Conservation (phyloP, 805 yeast genomes). For the Spathaspora girioi region DNA sequence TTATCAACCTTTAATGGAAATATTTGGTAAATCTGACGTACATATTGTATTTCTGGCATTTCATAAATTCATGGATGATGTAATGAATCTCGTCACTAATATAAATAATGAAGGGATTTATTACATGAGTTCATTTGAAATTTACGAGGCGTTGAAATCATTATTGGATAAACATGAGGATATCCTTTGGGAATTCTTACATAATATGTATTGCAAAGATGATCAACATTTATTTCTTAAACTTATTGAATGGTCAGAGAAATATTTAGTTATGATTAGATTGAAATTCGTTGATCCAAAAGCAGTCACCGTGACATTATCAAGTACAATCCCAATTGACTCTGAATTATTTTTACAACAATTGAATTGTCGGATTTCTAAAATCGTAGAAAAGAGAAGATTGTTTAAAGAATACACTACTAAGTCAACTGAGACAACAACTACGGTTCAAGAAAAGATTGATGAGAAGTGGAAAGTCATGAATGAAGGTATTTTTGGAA, state of each 20-base stretch:
- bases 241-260: slow-evolving; percentile 70
- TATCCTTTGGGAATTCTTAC: slow-evolving; percentile 69
- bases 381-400: slow-evolving; percentile 33
- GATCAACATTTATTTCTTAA: slow-evolving; percentile 66
- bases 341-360: slow-evolving; percentile 30
- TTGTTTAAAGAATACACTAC: slow-evolving; percentile 32
- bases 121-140: slow-evolving; percentile 47
- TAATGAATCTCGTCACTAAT: slow-evolving; percentile 62
- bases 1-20: slow-evolving; percentile 38
- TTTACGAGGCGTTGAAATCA: slow-evolving; percentile 63
- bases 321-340: slow-evolving; percentile 29
- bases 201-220: slow-evolving; percentile 79
- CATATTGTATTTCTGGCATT: slow-evolving; percentile 36
- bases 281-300: slow-evolving; percentile 48
- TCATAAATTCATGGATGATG: slow-evolving; percentile 41
- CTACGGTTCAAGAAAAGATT: slow-evolving; percentile 15
- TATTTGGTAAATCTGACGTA: slow-evolving; percentile 34
- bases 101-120: slow-evolving; percentile 55
- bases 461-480: slow-evolving; percentile 44
- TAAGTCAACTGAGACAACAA: slow-evolving; percentile 12
- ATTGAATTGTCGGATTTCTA: slow-evolving; percentile 35
- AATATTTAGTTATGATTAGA: slow-evolving; percentile 59
- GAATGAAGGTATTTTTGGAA: slow-evolving; percentile 28
- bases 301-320: slow-evolving; percentile 30
- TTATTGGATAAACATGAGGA: slow-evolving; percentile 71